Evolutionary conservation across 768 basidiomycete species (phyloP).

Genomic region (Aureoboletus auriporus): DNA sequence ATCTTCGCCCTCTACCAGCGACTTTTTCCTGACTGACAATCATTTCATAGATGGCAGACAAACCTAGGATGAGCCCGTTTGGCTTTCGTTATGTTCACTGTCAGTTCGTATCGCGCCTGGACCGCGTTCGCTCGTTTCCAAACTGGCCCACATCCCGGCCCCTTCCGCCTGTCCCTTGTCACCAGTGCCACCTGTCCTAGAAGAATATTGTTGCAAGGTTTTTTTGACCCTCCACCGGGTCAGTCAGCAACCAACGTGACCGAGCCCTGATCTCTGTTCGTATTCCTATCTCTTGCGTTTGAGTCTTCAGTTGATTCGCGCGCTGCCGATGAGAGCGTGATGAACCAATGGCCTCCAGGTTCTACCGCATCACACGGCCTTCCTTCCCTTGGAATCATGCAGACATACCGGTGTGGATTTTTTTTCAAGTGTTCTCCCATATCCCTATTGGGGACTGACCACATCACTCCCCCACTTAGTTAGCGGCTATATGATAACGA

Average conservation of each 20-base stretch:
- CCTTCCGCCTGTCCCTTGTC: too few relatives aligned
- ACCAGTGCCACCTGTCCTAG: background rate
- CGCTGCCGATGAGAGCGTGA: background rate
- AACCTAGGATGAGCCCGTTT: too few relatives aligned
- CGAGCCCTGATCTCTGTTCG: constrained; percentile 9
- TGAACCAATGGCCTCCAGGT: constrained; percentile 6
- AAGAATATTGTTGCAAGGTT: background rate
- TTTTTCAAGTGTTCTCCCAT: background rate
- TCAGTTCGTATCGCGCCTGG: background rate
- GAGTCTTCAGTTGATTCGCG: constrained; percentile 14
- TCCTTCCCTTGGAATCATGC: background rate
- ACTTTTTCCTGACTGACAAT: too few relatives aligned
- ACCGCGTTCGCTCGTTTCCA: background rate
- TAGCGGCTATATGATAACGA: constrained; percentile 12
- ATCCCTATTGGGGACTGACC: background rate
- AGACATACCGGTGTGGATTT: background rate
- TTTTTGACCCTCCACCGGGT: background rate
- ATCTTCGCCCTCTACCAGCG: too few relatives aligned
- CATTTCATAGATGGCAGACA: too few relatives aligned
- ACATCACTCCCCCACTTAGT: constrained; percentile 11
- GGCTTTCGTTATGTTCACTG: too few relatives aligned
- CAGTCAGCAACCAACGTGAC: background rate
- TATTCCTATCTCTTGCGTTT: constrained; percentile 6
- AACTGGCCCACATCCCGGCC: too few relatives aligned
- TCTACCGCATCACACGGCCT: background rate